These are phyloP conservation scores for Torulaspora gathmanii DNA, from an alignment of 805 yeast genomes.

Conservation along the genomic window DNA sequence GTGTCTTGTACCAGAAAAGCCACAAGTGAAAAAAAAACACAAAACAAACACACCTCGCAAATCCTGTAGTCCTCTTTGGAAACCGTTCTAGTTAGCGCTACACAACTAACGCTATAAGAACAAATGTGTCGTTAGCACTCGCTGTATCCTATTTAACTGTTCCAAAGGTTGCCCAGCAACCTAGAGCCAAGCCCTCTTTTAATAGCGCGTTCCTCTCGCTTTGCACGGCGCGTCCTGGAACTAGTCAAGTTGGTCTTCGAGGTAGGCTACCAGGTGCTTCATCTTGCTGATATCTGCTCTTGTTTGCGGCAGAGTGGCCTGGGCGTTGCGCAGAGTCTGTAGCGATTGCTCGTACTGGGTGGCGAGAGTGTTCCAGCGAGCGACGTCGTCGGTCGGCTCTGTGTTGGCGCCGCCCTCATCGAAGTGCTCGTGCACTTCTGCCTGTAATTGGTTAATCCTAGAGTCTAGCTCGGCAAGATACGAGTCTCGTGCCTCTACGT, in stretches of 20 bases:
- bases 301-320: conserved; percentile 26
- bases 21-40: conserved; percentile 4
- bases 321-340: conserved; percentile 12
- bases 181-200: conserved; percentile 1
- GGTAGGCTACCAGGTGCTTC: conserved; percentile 25
- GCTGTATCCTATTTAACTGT: neutral
- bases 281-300: conserved; percentile 29
- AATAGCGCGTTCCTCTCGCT: neutral
- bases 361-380: neutral
- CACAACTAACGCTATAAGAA: too few species aligned
- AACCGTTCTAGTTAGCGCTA: too few species aligned
- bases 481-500: conserved; percentile 30
- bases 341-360: conserved; percentile 11
- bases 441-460: conserved; percentile 11
- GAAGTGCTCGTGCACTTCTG: neutral
- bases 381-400: conserved; percentile 1
- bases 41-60: conserved; percentile 1
- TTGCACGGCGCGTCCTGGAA: neutral
- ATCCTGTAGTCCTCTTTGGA: too few species aligned
- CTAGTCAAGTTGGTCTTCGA: conserved; percentile 15
- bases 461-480: conserved; percentile 27
- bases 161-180: conserved; percentile 1
- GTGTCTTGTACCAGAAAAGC: conserved; percentile 3
- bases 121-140: neutral
- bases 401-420: neutral